A percentile compares a stretch with the other conserved stretches of the same genome.
Evolutionary conservation across 371 early-diverging fungal species (phyloP).

Genomic region (Apophysomyces elegans): DNA sequence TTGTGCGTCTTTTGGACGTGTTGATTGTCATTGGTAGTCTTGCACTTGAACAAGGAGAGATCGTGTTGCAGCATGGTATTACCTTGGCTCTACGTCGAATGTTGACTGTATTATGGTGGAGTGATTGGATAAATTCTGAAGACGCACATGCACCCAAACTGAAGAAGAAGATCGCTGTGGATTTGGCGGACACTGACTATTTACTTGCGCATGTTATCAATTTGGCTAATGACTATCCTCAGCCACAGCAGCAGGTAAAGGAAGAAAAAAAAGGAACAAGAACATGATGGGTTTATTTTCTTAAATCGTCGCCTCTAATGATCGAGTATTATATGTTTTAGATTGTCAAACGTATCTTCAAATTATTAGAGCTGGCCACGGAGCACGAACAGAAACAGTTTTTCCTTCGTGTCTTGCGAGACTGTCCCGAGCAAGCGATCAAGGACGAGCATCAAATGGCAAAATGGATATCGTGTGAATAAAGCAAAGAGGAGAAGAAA

Average conservation of each 20-base stretch:
- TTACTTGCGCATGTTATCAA: conserved; percentile 20
- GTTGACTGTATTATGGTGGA: conserved; percentile 14
- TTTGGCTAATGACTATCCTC: neutral
- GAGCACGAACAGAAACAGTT: neutral
- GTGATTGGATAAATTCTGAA: neutral
- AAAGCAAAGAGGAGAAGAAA: too few species aligned
- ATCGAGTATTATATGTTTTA: conserved; percentile 9
- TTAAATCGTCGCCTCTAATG: neutral
- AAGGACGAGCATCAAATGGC: conserved; percentile 1
- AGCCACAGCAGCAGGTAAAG: conserved; percentile 42
- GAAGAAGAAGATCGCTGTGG: neutral
- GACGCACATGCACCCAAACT: too few species aligned
- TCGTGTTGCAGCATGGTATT: conserved; percentile 9
- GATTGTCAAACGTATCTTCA: conserved; percentile 38
- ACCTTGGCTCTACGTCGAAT: conserved; percentile 16
- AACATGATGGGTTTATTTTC: neutral
- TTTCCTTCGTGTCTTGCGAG: conserved; percentile 11
- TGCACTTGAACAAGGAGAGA: neutral
- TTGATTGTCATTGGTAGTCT: conserved; percentile 47
- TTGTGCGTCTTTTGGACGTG: conserved; percentile 56
- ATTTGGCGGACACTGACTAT: conserved; percentile 22
- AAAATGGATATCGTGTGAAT: too few species aligned
- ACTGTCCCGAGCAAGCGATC: conserved; percentile 15
- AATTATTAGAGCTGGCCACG: conserved; percentile 12
- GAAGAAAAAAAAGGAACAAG: neutral